A percentile compares a stretch with the other conserved stretches of the same genome.
phyloP scores from a whole-genome alignment of 352 stramenopile species.

The Pythium oligandrum region DNA sequence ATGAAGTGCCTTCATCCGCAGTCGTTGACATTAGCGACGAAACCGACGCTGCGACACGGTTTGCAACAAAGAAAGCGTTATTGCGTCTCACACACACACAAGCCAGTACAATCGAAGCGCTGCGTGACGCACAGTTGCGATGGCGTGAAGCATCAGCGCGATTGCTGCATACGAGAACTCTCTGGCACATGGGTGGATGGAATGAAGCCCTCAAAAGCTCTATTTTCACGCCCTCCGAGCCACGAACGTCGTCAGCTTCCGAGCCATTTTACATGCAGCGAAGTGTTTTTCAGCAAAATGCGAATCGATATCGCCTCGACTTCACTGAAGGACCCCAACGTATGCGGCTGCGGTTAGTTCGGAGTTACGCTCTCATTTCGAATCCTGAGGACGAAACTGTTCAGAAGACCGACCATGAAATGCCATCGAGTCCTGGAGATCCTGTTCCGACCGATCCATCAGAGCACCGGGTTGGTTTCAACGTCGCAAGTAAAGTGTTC shows the following conservation, averaged over 20 bases:
- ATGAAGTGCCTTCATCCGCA: not conserved
- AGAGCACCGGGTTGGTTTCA: too few species aligned
- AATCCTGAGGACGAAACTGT: too few species aligned
- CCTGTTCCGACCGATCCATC: too few species aligned
- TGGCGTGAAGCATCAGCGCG: constrained; percentile 13
- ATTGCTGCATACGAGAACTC: constrained; percentile 13
- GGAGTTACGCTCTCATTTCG: constrained; percentile 7
- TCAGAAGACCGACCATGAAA: too few species aligned
- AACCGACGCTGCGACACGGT: not conserved
- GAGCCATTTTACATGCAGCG: constrained; percentile 22
- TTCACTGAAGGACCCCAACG: constrained; percentile 27
- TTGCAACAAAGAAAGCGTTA: constrained; percentile 12
- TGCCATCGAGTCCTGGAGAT: too few species aligned
- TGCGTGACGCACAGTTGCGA: constrained; percentile 13
- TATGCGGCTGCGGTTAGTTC: constrained; percentile 21
- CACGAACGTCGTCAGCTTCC: too few species aligned
- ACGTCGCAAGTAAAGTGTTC: too few species aligned
- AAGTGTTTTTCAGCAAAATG: constrained; percentile 20
- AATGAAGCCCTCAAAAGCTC: constrained; percentile 2
- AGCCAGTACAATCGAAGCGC: constrained; percentile 12
- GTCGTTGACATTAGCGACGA: not conserved
- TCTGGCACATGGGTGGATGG: constrained; percentile 15
- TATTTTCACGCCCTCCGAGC: too few species aligned
- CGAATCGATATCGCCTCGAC: constrained; percentile 16
- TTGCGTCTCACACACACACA: constrained; percentile 10